Percentiles rank a stretch among this genome's conserved stretches.
Conservation (phyloP, 495 filamentous ascomycete species). For the Tuber melanosporum region DNA sequence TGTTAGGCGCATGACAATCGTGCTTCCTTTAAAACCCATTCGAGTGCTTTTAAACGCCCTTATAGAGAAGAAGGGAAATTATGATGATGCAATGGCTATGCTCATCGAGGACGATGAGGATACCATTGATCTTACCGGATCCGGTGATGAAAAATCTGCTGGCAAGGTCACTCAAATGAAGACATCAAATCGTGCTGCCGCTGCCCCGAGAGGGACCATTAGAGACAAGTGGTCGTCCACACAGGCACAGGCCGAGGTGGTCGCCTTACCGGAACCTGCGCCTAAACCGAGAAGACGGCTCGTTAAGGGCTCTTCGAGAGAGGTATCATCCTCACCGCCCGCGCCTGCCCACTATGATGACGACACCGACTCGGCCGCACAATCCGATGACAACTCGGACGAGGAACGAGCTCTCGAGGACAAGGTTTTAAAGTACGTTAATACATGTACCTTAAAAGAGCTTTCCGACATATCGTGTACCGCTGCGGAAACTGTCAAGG, state of each 20-base stretch:
- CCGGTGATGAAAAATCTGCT: slow-evolving; percentile 44
- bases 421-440: slow-evolving; percentile 73
- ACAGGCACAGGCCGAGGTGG: slow-evolving; percentile 41
- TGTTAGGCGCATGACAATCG: slow-evolving; percentile 51
- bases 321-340: slow-evolving; percentile 39
- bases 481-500: slow-evolving; percentile 57
- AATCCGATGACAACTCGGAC: slow-evolving; percentile 44
- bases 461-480: slow-evolving; percentile 71
- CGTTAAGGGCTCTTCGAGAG: slow-evolving; percentile 33
- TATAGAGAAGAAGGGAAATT: slow-evolving; percentile 50
- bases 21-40: slow-evolving; percentile 52
- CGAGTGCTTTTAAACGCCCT: slow-evolving; percentile 52
- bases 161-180: slow-evolving; percentile 32
- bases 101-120: slow-evolving; percentile 43
- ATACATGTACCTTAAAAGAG: slow-evolving; percentile 63
- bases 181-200: slow-evolving; percentile 38
- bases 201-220: slow-evolving; percentile 37
- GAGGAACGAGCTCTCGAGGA: slow-evolving; percentile 47
- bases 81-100: slow-evolving; percentile 54
- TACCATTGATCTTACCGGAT: slow-evolving; percentile 42
- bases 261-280: slow-evolving; percentile 32
- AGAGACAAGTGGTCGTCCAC: slow-evolving; percentile 47
- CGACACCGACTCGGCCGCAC: slow-evolving; percentile 54
- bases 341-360: slow-evolving; percentile 45
- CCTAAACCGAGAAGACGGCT: slow-evolving; percentile 38